A percentile compares a stretch with the other conserved stretches of the same genome.
Evolutionary conservation across 768 basidiomycete species (phyloP).

Genomic region (Boletales sp.): DNA sequence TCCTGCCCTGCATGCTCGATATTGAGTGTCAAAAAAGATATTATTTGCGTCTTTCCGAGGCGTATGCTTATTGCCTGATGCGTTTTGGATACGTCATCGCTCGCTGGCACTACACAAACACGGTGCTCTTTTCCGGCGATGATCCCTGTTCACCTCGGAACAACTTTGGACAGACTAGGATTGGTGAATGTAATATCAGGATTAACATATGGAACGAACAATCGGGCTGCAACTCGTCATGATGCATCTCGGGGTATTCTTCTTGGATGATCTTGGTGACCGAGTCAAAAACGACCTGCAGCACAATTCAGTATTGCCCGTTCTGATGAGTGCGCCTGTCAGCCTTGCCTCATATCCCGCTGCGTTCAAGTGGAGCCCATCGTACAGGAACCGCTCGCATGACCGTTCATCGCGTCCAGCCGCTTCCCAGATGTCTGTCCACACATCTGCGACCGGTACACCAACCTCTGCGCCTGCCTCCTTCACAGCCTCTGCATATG

Average conservation of each 20-base stretch:
- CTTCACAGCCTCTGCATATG: constrained; percentile 69
- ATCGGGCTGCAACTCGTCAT: constrained; percentile 51
- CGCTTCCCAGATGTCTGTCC: constrained; percentile 69
- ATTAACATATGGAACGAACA: constrained; percentile 58
- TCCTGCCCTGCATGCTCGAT: no score
- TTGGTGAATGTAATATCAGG: no score
- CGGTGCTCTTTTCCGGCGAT: no score
- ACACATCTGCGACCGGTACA: constrained; percentile 70
- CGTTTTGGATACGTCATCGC: no score
- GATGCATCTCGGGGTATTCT: constrained; percentile 66
- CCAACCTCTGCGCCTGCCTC: constrained; percentile 52
- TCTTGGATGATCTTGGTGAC: constrained; percentile 54
- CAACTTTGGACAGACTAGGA: no score
- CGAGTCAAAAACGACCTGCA: constrained; percentile 62
- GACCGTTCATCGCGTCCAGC: constrained; percentile 58
- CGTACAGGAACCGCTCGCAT: constrained; percentile 52
- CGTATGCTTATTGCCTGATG: no score
- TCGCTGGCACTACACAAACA: no score
- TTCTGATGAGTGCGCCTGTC: background rate
- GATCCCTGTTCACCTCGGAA: no score
- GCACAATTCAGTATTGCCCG: background rate
- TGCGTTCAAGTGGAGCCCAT: constrained; percentile 81
- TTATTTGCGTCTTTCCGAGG: no score
- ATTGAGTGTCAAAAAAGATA: no score
- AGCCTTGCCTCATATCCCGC: constrained; percentile 66